phyloP scores from a whole-genome alignment of 805 yeast genomes.

The Metschnikowia santaceciliae region DNA sequence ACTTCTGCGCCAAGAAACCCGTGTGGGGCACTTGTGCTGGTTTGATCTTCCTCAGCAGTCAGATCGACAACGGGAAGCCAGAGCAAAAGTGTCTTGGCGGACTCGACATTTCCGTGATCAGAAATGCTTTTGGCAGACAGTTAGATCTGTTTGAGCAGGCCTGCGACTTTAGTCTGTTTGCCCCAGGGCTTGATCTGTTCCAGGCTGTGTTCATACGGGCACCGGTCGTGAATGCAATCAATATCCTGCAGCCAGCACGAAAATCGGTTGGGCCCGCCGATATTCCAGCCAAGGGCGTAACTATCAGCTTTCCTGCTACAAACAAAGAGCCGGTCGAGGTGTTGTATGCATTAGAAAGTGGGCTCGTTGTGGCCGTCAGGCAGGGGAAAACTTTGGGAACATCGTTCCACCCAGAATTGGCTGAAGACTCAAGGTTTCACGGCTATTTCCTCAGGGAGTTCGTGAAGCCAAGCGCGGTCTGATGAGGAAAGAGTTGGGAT shows the following conservation, averaged over 20 bases:
- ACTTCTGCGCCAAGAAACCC: constrained; percentile 49
- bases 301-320: constrained; percentile 7
- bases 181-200: constrained; percentile 38
- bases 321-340: constrained; percentile 36
- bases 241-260: neutral
- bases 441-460: constrained; percentile 65
- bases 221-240: constrained; percentile 51
- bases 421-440: constrained; percentile 58
- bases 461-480: constrained; percentile 25
- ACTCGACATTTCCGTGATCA: constrained; percentile 55
- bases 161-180: constrained; percentile 43
- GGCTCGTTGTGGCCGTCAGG: constrained; percentile 64
- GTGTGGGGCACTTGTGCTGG: constrained; percentile 92
- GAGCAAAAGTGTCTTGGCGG: constrained; percentile 61
- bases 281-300: constrained; percentile 4
- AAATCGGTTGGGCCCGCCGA: constrained; percentile 13
- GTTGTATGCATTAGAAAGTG: constrained; percentile 35
- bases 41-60: constrained; percentile 58
- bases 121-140: constrained; percentile 82
- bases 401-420: constrained; percentile 76
- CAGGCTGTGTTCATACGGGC: constrained; percentile 67
- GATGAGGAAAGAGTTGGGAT: neutral
- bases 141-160: constrained; percentile 55
- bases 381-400: constrained; percentile 69
- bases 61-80: constrained; percentile 48